Evolutionary conservation across 148 eudicot species (phyloP).

Genomic region (Rhododendron mucronatum): DNA sequence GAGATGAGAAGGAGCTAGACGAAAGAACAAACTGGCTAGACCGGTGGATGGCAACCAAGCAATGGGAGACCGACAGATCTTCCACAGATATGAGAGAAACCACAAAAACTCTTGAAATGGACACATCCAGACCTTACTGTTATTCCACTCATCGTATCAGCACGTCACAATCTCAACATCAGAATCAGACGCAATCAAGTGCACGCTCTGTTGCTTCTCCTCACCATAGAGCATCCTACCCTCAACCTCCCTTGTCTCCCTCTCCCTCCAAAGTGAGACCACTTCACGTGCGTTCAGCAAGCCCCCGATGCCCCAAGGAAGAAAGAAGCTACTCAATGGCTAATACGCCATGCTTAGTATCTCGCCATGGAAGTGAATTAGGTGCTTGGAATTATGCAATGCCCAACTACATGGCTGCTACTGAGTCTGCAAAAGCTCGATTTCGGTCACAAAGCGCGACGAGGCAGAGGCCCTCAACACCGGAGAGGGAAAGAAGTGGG

Average conservation of each 20-base stretch:
- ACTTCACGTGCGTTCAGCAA: slow-evolving; percentile 47
- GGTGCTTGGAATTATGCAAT: slow-evolving; percentile 5
- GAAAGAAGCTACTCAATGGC: slow-evolving; percentile 50
- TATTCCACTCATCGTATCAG: slow-evolving; percentile 13
- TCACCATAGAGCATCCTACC: slow-evolving; percentile 8
- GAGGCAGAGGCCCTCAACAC: slow-evolving; percentile 55
- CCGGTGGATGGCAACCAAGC: slow-evolving; percentile 49
- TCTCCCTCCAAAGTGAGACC: slow-evolving; percentile 34
- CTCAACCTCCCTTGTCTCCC: slow-evolving; percentile 39
- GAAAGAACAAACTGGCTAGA: slow-evolving; percentile 50
- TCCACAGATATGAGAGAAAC: slow-evolving; percentile 45
- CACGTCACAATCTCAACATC: neutral
- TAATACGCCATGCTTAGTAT: slow-evolving; percentile 55
- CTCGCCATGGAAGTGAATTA: slow-evolving; percentile 9
- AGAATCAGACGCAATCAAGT: slow-evolving; percentile 16
- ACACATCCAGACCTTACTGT: slow-evolving; percentile 31
- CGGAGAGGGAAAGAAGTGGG: slow-evolving; percentile 59
- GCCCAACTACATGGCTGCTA: slow-evolving; percentile 82
- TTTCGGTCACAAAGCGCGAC: slow-evolving; percentile 62
- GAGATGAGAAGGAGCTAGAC: slow-evolving; percentile 28
- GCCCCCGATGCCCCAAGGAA: slow-evolving; percentile 48
- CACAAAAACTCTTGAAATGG: slow-evolving; percentile 42
- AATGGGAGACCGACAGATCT: slow-evolving; percentile 41
- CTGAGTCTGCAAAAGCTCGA: slow-evolving; percentile 80
- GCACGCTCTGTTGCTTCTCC: slow-evolving; percentile 27